These are phyloP conservation scores for Isabelozyma heimii DNA, from an alignment of 805 yeast genomes.

Conservation along the genomic window DNA sequence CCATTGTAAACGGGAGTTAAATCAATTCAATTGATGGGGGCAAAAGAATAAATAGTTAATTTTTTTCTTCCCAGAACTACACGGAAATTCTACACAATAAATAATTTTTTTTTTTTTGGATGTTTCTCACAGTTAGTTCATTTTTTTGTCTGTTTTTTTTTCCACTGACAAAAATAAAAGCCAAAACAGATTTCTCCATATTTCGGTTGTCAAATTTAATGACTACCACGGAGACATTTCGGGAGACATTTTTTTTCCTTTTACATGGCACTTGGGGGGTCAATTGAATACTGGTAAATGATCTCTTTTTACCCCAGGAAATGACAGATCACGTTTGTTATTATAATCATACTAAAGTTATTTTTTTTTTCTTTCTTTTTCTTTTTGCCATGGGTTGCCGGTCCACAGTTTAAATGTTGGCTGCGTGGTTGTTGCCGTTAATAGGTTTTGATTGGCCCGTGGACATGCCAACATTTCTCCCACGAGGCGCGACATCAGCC, in stretches of 20 bases:
- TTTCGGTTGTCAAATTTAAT: no score
- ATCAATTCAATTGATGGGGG: background rate
- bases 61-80: background rate
- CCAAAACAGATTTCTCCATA: no score
- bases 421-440: background rate
- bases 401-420: background rate
- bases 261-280: no score
- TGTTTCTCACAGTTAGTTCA: background rate
- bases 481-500: background rate
- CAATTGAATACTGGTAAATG: no score
- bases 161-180: background rate
- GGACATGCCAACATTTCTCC: background rate
- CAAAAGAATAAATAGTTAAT: background rate
- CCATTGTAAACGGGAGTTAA: slow-evolving; percentile 23
- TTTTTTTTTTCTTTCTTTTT: no score
- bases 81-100: background rate
- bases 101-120: background rate
- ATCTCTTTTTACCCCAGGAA: no score
- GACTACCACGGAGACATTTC: no score
- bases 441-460: background rate
- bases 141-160: no score
- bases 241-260: no score
- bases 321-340: no score
- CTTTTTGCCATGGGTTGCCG: background rate
- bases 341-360: no score